Percentiles rank a stretch among this genome's conserved stretches.
Conservation (phyloP, 2,329 filamentous ascomycete genomes). For the Penicillium olsonii region DNA sequence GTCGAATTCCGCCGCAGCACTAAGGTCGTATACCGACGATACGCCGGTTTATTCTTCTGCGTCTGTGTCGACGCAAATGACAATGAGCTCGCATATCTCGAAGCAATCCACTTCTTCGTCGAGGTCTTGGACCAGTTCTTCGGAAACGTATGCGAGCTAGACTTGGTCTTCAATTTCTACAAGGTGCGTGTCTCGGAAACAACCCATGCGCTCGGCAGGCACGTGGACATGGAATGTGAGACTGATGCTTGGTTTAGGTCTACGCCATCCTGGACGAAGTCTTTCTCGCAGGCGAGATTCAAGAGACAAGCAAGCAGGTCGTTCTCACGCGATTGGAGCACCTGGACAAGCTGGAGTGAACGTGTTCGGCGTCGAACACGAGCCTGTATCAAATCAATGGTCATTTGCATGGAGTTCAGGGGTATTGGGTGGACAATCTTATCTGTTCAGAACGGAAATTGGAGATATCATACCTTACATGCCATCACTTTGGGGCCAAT, state of each 20-base stretch:
- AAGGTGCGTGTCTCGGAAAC: conserved; percentile 51
- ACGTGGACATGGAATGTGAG: conserved; percentile 9
- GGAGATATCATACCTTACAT: conserved; percentile 13
- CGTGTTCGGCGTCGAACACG: conserved; percentile 1
- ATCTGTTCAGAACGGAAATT: conserved; percentile 8
- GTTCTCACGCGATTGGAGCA: conserved; percentile 92
- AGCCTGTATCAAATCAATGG: conserved; percentile 17
- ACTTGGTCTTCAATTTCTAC: conserved; percentile 76
- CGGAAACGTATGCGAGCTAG: conserved; percentile 97
- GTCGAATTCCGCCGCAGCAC: conserved; percentile 75
- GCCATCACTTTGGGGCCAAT: conserved; percentile 17
- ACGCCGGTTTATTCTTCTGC: conserved; percentile 98
- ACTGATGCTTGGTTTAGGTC: conserved; percentile 55
- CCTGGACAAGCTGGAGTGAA: conserved; percentile 88
- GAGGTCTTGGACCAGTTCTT: conserved; percentile 99
- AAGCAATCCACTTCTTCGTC: conserved; percentile 99
- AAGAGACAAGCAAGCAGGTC: conserved; percentile 98
- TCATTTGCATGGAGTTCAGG: conserved; percentile 24
- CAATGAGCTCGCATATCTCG: conserved; percentile 94
- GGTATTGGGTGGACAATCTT: conserved; percentile 5
- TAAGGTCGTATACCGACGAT: conserved; percentile 96
- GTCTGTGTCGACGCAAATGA: conserved; percentile 98
- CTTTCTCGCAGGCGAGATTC: conserved; percentile 94
- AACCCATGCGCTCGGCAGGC: background rate
- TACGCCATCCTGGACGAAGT: conserved; percentile 99